Percentiles rank a stretch among this genome's conserved stretches.
These are phyloP conservation scores for Globisporangium echinulatum DNA, from an alignment of 352 stramenopile species.

Conservation along the genomic window DNA sequence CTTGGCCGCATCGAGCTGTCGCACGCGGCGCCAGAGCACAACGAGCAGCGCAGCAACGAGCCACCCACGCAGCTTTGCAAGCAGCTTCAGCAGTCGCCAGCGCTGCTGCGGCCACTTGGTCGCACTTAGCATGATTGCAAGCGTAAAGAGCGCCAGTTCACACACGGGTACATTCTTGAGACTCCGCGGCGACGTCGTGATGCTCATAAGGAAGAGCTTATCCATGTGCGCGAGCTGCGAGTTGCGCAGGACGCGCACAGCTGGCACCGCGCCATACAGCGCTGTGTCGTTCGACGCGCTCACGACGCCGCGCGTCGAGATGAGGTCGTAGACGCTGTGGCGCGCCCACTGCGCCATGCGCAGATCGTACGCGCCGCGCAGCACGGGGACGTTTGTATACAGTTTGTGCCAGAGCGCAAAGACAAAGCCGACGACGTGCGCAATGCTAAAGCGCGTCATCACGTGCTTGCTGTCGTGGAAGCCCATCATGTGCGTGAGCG, in stretches of 20 bases:
- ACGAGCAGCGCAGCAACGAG: constrained; percentile 16
- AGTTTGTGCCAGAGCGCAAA: constrained; percentile 38
- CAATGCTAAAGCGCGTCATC: constrained; percentile 25
- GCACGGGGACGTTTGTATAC: constrained; percentile 27
- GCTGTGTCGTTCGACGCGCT: constrained; percentile 33
- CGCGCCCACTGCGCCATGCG: constrained; percentile 55
- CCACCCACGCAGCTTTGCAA: constrained; percentile 8
- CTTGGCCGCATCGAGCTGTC: constrained; percentile 55
- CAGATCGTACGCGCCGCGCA: constrained; percentile 38
- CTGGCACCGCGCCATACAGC: constrained; percentile 44
- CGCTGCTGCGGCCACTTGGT: constrained; percentile 9
- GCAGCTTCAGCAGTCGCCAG: too few species aligned
- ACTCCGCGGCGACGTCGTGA: constrained; percentile 52
- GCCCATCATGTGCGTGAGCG: constrained; percentile 42
- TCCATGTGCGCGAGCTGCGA: constrained; percentile 47
- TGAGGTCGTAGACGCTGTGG: constrained; percentile 26
- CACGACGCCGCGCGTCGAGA: constrained; percentile 28
- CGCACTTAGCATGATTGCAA: not conserved
- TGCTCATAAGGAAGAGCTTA: constrained; percentile 48
- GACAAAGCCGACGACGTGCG: constrained; percentile 31
- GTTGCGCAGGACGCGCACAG: constrained; percentile 41
- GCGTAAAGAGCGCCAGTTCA: constrained; percentile 15
- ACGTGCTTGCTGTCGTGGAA: constrained; percentile 20
- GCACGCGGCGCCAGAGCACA: constrained; percentile 27
- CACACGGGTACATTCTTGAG: constrained; percentile 27